Percentiles rank a stretch among this genome's conserved stretches.
Conservation (phyloP, 2,329 filamentous ascomycete species). For the Epichloe gansuensis region DNA sequence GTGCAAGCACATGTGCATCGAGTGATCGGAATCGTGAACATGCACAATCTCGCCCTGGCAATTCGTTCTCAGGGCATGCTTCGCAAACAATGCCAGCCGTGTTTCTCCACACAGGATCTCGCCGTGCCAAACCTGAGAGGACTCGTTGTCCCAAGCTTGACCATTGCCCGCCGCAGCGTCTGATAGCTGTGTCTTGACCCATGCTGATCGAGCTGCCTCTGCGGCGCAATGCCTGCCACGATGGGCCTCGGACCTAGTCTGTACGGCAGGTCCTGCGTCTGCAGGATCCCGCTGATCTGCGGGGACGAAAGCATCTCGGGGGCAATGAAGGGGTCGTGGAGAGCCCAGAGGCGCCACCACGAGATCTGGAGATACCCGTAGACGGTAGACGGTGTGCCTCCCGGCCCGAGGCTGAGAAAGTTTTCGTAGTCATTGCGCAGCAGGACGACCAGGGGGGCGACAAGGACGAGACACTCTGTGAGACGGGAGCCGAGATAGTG, state of each 20-base stretch:
- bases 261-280: slow-evolving; percentile 37
- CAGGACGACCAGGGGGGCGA: slow-evolving; percentile 35
- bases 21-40: slow-evolving; percentile 63
- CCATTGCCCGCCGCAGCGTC: slow-evolving; percentile 40
- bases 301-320: slow-evolving; percentile 41
- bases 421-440: slow-evolving; percentile 61
- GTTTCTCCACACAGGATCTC: slow-evolving; percentile 69
- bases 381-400: slow-evolving; percentile 65
- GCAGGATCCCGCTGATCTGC: slow-evolving; percentile 42
- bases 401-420: slow-evolving; percentile 66
- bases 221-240: slow-evolving; percentile 67
- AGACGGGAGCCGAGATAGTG: slow-evolving; percentile 36
- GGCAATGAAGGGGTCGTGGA: slow-evolving; percentile 56
- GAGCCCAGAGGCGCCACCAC: slow-evolving; percentile 55
- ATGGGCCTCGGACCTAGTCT: slow-evolving; percentile 51
- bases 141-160: slow-evolving; percentile 33
- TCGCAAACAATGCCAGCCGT: slow-evolving; percentile 62
- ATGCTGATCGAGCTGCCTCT: slow-evolving; percentile 62
- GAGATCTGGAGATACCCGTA: slow-evolving; percentile 61
- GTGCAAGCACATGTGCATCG: slow-evolving; percentile 68
- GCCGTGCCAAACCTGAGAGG: slow-evolving; percentile 43
- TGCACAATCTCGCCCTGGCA: slow-evolving; percentile 76
- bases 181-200: slow-evolving; percentile 40
- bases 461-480: slow-evolving; percentile 35
- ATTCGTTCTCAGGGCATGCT: slow-evolving; percentile 51